Conservation (phyloP, 208 protist species). For the Blechomonas ayalai region DNA sequence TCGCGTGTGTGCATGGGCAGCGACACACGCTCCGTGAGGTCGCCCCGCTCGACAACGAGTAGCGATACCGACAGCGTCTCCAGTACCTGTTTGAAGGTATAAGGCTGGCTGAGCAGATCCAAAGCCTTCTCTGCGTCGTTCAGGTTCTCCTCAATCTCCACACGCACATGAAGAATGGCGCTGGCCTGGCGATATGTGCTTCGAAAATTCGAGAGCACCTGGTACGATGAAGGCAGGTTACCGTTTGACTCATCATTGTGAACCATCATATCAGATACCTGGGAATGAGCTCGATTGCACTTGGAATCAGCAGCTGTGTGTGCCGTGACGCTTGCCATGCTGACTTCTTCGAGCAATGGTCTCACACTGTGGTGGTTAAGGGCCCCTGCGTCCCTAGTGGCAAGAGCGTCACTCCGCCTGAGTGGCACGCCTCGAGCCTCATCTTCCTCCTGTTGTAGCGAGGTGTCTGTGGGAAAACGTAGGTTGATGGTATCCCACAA, state of each 20-base stretch:
- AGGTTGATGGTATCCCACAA: slow-evolving; percentile 27
- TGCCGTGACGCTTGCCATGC: background rate
- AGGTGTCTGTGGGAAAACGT: too few relatives aligned
- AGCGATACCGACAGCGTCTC: slow-evolving; percentile 38
- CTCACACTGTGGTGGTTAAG: background rate
- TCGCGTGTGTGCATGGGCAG: slow-evolving; percentile 29
- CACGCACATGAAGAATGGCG: slow-evolving; percentile 20
- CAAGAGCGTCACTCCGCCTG: too few relatives aligned
- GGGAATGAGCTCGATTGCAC: background rate
- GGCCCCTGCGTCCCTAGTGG: too few relatives aligned
- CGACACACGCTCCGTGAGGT: slow-evolving; percentile 20
- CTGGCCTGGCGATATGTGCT: slow-evolving; percentile 14
- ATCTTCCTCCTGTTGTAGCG: slow-evolving; percentile 1
- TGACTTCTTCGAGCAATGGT: background rate
- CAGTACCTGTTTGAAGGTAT: slow-evolving; percentile 45
- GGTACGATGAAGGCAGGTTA: slow-evolving; percentile 7
- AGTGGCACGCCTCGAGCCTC: background rate
- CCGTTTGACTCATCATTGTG: slow-evolving; percentile 3
- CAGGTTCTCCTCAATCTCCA: slow-evolving; percentile 61
- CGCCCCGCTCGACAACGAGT: slow-evolving; percentile 49
- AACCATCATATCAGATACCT: slow-evolving; percentile 1
- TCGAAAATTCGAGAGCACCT: slow-evolving; percentile 17
- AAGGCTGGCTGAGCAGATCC: slow-evolving; percentile 31
- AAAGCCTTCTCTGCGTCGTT: slow-evolving; percentile 29
- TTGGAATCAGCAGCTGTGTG: too few relatives aligned